phyloP scores from a whole-genome alignment of 164 flowering plant genomes.

The Sedum album region DNA sequence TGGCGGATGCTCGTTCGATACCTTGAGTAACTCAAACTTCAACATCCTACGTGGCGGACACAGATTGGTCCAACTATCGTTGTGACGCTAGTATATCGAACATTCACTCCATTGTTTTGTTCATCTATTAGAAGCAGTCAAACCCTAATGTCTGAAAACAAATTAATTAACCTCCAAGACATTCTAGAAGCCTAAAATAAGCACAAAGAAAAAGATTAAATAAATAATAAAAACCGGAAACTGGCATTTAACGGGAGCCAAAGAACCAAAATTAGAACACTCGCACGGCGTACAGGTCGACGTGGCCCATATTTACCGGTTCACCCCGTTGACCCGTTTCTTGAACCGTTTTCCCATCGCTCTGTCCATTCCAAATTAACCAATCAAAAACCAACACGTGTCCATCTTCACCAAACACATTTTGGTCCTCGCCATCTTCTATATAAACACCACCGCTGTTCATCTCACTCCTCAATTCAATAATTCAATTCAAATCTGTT shows the following conservation, averaged over 20 bases:
- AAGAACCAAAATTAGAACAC: neutral
- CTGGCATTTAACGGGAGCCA: neutral
- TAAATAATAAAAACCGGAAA: neutral
- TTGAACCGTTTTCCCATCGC: neutral
- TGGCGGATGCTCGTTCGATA: neutral
- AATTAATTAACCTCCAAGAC: neutral
- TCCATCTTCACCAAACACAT: neutral
- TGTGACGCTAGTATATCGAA: neutral
- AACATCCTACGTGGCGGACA: neutral
- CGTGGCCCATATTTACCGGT: constrained; percentile 3
- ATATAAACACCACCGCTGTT: neutral
- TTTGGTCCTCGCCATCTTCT: neutral
- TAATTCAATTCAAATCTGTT: neutral
- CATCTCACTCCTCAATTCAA: neutral
- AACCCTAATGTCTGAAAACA: neutral
- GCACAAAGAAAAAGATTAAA: neutral
- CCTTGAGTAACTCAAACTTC: neutral
- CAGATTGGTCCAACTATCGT: neutral
- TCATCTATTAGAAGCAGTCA: constrained; percentile 1
- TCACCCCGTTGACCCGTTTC: constrained; percentile 1
- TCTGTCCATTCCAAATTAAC: neutral
- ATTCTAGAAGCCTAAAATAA: constrained; percentile 1
- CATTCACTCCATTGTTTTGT: neutral
- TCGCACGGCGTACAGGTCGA: neutral
- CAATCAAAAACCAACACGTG: neutral